These are phyloP conservation scores for Kluyveromyces lactis DNA, from an alignment of 805 yeast species.

Conservation along the genomic window DNA sequence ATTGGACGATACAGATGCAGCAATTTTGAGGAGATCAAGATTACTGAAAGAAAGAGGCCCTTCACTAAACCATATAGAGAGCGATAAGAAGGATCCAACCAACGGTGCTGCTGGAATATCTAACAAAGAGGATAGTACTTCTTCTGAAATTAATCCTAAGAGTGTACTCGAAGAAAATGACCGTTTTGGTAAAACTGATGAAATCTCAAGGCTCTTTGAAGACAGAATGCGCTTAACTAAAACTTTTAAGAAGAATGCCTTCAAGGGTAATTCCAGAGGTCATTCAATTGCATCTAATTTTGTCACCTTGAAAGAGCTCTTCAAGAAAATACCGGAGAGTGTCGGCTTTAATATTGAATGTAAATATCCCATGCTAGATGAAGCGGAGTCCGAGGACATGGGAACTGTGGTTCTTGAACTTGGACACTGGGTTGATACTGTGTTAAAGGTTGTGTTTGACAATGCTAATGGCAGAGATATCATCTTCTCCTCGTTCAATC, in stretches of 20 bases:
- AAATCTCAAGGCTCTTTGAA: conserved; percentile 10
- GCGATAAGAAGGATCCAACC: background rate
- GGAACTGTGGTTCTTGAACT: conserved; percentile 77
- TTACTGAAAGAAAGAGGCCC: background rate
- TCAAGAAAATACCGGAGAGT: conserved; percentile 66
- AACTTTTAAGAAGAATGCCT: conserved; percentile 78
- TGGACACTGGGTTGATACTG: conserved; percentile 84
- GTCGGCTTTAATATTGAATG: conserved; percentile 94
- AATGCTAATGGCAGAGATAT: conserved; percentile 74
- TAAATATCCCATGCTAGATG: conserved; percentile 92
- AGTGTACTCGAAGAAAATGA: background rate
- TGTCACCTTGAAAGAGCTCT: conserved; percentile 79
- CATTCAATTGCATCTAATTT: conserved; percentile 84
- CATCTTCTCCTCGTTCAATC: conserved; percentile 88
- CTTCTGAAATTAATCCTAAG: background rate
- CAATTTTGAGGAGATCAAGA: conserved; percentile 5
- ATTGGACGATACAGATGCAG: conserved; percentile 21
- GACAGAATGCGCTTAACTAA: conserved; percentile 79
- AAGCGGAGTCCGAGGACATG: conserved; percentile 81
- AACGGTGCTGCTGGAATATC: background rate
- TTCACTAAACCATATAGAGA: background rate
- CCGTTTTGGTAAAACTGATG: background rate
- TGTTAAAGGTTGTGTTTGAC: conserved; percentile 70
- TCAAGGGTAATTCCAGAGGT: conserved; percentile 91
- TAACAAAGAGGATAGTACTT: background rate